Evolutionary conservation across 257 asterid genomes (phyloP).

Genomic region (Petunia secreta): DNA sequence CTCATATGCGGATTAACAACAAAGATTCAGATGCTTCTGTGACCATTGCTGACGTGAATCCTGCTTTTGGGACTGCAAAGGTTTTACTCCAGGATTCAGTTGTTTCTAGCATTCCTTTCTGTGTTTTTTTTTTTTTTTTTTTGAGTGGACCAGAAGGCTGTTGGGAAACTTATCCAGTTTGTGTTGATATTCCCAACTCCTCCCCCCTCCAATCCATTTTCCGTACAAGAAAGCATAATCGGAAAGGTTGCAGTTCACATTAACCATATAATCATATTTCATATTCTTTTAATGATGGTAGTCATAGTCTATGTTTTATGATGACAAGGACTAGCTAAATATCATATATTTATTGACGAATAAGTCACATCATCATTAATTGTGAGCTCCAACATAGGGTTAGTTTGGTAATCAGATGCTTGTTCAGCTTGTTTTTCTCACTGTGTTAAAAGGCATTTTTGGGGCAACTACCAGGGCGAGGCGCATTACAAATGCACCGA

Average conservation of each 20-base stretch:
- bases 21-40: slow-evolving; percentile 33
- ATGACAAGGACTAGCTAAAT: neutral
- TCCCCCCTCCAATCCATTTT: neutral
- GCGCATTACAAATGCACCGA: no score
- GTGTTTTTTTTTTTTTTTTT: neutral
- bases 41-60: slow-evolving; percentile 4
- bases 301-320: slow-evolving; percentile 11
- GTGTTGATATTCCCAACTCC: neutral
- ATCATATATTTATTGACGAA: neutral
- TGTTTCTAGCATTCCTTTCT: neutral
- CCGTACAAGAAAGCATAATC: neutral
- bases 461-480: no score
- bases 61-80: slow-evolving; percentile 51
- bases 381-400: neutral
- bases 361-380: neutral
- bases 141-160: neutral
- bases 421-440: neutral
- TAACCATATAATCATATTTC: neutral
- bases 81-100: slow-evolving; percentile 36
- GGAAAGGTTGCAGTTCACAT: neutral
- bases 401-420: slow-evolving; percentile 9
- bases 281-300: neutral
- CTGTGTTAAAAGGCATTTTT: no score
- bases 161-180: neutral
- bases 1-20: slow-evolving; percentile 35